These are phyloP conservation scores for Schoenoplectus triqueter DNA, from an alignment of 202 grass and related monocot genomes.

Conservation along the genomic window DNA sequence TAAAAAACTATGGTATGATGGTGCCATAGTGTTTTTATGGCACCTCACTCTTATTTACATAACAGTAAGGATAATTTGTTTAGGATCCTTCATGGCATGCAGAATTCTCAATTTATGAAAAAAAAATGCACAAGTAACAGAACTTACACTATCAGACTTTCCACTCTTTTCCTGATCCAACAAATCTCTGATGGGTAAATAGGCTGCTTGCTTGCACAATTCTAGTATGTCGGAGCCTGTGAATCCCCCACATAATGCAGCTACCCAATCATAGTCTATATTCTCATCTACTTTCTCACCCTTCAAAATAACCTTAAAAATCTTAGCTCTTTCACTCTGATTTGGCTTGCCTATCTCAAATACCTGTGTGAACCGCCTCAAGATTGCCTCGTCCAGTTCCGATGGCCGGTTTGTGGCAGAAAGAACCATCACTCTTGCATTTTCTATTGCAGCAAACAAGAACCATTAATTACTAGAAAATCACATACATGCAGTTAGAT, in stretches of 20 bases:
- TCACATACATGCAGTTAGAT: neutral
- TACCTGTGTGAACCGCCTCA: conserved; percentile 89
- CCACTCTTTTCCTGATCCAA: conserved; percentile 78
- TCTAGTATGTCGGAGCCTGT: conserved; percentile 94
- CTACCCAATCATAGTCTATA: conserved; percentile 75
- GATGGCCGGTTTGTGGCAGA: conserved; percentile 97
- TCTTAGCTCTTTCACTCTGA: conserved; percentile 84
- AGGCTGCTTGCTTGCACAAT: conserved; percentile 94
- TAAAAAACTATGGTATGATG: no score
- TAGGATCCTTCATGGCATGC: neutral
- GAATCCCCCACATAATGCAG: conserved; percentile 80
- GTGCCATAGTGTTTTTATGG: no score
- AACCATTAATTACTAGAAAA: neutral
- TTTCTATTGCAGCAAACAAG: conserved; percentile 51
- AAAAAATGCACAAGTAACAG: conserved; percentile 7
- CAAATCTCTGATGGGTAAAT: conserved; percentile 84
- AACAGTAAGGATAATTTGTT: neutral
- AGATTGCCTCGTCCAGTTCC: conserved; percentile 90
- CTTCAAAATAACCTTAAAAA: conserved; percentile 85
- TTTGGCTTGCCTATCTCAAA: conserved; percentile 91
- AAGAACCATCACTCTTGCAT: conserved; percentile 98
- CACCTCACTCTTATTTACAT: no score
- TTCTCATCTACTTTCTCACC: conserved; percentile 70
- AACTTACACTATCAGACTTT: conserved; percentile 55
- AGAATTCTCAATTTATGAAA: neutral